Evolutionary conservation across 2,329 filamentous ascomycete species (phyloP).

Genomic region (Aspergillus sp.): DNA sequence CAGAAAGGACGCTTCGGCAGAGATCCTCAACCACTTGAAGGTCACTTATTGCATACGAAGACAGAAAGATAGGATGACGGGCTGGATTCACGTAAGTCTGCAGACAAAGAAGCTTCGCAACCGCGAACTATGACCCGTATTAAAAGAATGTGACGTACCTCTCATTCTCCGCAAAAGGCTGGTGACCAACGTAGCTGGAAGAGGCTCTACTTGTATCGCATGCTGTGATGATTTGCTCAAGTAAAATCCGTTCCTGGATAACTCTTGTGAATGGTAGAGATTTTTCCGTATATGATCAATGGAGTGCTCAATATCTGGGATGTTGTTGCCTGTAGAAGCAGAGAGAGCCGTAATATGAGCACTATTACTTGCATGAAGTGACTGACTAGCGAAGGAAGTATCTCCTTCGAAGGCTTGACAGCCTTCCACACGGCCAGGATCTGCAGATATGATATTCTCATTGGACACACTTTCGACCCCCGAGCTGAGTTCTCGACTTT

Average conservation of each 20-base stretch:
- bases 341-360: conserved; percentile 3
- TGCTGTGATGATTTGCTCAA: not conserved
- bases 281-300: not conserved
- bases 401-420: not conserved
- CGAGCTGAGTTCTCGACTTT: not conserved
- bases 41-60: conserved; percentile 8
- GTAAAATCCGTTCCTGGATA: not conserved
- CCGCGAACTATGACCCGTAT: not conserved
- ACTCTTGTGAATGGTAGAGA: not conserved
- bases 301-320: not conserved
- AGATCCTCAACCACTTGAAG: not conserved
- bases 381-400: conserved; percentile 6
- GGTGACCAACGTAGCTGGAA: conserved; percentile 1
- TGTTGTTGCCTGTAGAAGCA: not conserved
- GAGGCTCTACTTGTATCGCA: not conserved
- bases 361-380: conserved; percentile 2
- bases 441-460: not conserved
- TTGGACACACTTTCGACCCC: not conserved
- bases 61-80: conserved; percentile 8
- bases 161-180: not conserved
- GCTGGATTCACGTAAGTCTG: not conserved
- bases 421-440: not conserved
- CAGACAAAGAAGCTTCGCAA: not conserved
- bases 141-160: not conserved
- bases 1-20: not conserved